These are phyloP conservation scores for Verticillium klebahnii DNA, from an alignment of 2,329 filamentous ascomycete genomes.

Conservation along the genomic window DNA sequence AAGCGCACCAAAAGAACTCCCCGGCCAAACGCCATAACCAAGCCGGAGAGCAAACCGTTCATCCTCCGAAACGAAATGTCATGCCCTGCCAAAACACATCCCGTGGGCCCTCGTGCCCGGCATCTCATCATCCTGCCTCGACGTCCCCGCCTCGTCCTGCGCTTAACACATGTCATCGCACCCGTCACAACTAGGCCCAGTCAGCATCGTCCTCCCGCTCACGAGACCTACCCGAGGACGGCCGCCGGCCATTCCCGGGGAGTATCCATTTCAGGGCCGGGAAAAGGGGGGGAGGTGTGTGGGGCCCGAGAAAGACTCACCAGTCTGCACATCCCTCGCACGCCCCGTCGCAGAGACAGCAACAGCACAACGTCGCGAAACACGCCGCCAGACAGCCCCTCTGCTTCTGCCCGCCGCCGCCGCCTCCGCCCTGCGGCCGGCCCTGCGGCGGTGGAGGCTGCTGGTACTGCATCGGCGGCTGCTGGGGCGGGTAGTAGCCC, in stretches of 20 bases:
- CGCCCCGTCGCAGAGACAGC: slow-evolving; percentile 43
- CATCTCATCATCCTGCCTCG: too few relatives aligned
- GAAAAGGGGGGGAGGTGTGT: too few relatives aligned
- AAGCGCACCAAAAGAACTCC: neutral
- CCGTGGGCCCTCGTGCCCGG: too few relatives aligned
- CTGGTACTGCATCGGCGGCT: slow-evolving; percentile 40
- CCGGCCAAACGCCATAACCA: neutral
- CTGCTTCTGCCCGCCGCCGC: slow-evolving; percentile 27
- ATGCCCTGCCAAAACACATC: neutral
- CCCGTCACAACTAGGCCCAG: slow-evolving; percentile 29
- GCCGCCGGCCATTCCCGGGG: too few relatives aligned
- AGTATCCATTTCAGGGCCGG: too few relatives aligned
- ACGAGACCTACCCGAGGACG: neutral
- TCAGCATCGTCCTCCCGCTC: slow-evolving; percentile 3
- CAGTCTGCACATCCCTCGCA: slow-evolving; percentile 39
- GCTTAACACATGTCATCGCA: slow-evolving; percentile 17
- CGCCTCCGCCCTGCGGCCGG: neutral
- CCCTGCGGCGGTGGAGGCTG: slow-evolving; percentile 25
- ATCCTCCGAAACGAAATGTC: neutral
- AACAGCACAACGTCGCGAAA: slow-evolving; percentile 45
- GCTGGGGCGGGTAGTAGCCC: slow-evolving; percentile 24
- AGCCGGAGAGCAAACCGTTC: neutral
- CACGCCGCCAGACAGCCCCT: slow-evolving; percentile 37
- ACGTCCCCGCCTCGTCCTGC: neutral
- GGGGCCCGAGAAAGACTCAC: slow-evolving; percentile 27